Base-by-base conservation (phyloP, 106 monocot species). In the Acorus gramineus region DNA sequence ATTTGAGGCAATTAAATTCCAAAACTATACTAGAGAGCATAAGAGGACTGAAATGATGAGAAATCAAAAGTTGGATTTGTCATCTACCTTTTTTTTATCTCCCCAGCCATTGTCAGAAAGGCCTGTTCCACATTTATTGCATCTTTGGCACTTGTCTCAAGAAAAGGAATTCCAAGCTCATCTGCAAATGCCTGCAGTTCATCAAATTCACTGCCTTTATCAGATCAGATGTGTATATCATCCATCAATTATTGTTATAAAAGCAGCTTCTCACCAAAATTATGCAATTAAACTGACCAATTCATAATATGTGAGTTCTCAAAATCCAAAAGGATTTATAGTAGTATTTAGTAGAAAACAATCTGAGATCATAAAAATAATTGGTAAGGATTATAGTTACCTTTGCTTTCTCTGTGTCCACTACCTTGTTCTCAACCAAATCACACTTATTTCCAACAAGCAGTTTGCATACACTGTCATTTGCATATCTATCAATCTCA, bases 111-210 rank as follows among this genome's bases (percentile, higher is more conserved):
- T 48, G 83, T 90, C 50, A 90, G 63, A 71, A 90, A 90, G 67
- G 90, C 90, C 76, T 86, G 68, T 56, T 90, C 90, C 49, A 90
- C 90, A 68, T 85, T 90, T 47, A 83, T 83, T 3, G 90, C 74
- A 52, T 90, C 85, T 66, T 90, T 90, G 46, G 90, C 85, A 80
- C 90, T 90, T 53, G 90, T 90, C 74, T 90, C 90, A 28, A 90
- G 72, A 69, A 90, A 90, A 61, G 85, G 75, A 59, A 90, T 86
- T 4, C 85, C 85, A 55, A 90, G 75, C 61, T 77, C 77, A 73
- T 90, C 85, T 50, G 90, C 85, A 68, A 90, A 90, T 50, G 85
- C 90, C 90, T 90, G 69, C 56, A 74, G 10, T 56, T 14, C 14
- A 78, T 60, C 12, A 60, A 7, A 54, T 59, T 52, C 42, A 69